Evolutionary conservation across 805 yeast genomes (phyloP).

Genomic region (Diddensiella santjacobensis): DNA sequence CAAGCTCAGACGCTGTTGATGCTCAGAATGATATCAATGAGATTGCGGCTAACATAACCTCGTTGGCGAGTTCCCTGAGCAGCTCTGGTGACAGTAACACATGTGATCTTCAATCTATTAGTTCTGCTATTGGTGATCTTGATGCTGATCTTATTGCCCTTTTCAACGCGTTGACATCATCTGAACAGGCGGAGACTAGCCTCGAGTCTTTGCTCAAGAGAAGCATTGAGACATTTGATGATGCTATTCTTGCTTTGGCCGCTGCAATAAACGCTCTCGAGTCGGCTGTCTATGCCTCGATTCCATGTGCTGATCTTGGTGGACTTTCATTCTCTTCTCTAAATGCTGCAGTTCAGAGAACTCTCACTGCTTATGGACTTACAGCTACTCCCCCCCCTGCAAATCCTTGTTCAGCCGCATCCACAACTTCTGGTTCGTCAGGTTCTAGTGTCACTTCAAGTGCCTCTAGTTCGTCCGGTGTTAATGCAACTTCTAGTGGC

Average conservation of each 20-base stretch:
- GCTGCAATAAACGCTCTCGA: background rate
- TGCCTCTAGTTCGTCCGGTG: background rate
- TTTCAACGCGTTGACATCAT: background rate
- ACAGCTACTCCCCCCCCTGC: background rate
- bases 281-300: background rate
- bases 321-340: background rate
- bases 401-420: conserved; percentile 1
- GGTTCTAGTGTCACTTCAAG: background rate
- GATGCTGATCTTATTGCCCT: background rate
- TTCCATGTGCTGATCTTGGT: conserved; percentile 1
- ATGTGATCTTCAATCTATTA: background rate
- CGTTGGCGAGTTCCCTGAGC: background rate
- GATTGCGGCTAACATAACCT: background rate
- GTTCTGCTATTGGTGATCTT: background rate
- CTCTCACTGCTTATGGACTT: background rate
- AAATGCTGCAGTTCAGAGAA: background rate
- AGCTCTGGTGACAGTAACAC: background rate
- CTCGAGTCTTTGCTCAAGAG: background rate
- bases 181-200: background rate
- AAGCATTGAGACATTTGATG: background rate
- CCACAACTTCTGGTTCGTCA: background rate
- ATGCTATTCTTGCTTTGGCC: background rate
- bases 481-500: background rate
- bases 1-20: background rate
- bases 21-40: background rate